Percentiles rank a stretch among this genome's conserved stretches.
Evolutionary conservation across 805 yeast genomes (phyloP).

Genomic region (Zygosaccharomyces gambellarensis): DNA sequence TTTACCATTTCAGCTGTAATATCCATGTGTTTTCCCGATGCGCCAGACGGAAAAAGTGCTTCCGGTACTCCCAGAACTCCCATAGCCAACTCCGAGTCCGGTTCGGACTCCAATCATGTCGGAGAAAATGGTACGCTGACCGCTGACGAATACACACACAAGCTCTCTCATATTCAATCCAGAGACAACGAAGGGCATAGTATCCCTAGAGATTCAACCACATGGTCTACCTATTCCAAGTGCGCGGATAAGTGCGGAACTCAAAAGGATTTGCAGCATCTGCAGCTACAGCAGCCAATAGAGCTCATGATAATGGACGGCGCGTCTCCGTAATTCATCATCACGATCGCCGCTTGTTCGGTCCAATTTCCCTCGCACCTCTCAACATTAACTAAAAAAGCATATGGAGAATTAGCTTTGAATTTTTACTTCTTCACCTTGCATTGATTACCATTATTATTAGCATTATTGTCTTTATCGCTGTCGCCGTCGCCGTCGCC

Average conservation of each 20-base stretch:
- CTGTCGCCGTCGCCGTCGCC: too few species aligned
- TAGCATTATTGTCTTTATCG: too few species aligned
- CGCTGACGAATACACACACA: too few species aligned
- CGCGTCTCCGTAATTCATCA: not conserved
- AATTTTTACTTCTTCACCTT: too few species aligned
- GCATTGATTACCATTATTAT: too few species aligned
- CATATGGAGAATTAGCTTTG: too few species aligned
- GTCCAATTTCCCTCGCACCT: not conserved
- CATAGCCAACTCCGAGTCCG: too few species aligned
- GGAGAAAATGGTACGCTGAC: too few species aligned
- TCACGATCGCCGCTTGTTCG: not conserved
- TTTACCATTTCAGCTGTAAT: conserved; percentile 33
- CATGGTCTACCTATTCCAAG: not conserved
- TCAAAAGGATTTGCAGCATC: not conserved
- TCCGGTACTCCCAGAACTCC: not conserved
- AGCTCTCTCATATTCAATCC: too few species aligned
- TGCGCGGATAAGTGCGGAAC: not conserved
- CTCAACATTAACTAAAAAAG: not conserved
- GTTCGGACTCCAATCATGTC: too few species aligned
- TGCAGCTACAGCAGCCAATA: not conserved
- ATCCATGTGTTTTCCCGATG: conserved; percentile 42
- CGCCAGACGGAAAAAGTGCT: conserved; percentile 33
- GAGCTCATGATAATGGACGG: not conserved
- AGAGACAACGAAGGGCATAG: too few species aligned
- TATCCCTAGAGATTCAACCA: too few species aligned